phyloP scores from a whole-genome alignment of 164 flowering plant species.

The Litsea cubeba region DNA sequence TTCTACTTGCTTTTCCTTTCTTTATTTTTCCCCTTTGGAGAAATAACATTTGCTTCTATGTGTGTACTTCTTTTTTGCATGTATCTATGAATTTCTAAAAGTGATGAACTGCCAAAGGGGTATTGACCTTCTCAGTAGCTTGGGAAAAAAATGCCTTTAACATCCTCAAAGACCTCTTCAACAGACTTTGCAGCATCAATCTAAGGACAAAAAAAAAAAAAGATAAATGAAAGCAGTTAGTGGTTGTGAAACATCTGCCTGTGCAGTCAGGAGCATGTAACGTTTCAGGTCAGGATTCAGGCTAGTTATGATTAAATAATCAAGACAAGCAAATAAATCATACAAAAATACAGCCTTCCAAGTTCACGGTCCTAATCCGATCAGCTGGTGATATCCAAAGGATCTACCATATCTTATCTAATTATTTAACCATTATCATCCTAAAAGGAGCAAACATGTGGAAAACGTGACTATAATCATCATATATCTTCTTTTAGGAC shows the following conservation, averaged over 20 bases:
- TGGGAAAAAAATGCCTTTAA: slow-evolving; percentile 54
- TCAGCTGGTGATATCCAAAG: neutral
- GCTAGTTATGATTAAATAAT: neutral
- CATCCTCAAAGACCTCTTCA: slow-evolving; percentile 63
- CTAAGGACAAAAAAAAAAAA: slow-evolving; percentile 20
- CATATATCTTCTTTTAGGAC: neutral
- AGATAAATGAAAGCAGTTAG: neutral
- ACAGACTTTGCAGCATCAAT: slow-evolving; percentile 73
- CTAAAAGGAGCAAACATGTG: too few relatives aligned
- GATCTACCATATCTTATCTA: neutral
- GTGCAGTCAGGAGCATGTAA: neutral
- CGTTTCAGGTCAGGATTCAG: neutral
- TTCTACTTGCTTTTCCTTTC: too few relatives aligned
- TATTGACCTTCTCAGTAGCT: neutral
- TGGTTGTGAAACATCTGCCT: neutral
- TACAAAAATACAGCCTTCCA: neutral
- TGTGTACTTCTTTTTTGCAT: too few relatives aligned
- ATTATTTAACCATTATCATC: too few relatives aligned
- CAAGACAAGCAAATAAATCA: neutral
- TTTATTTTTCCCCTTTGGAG: too few relatives aligned
- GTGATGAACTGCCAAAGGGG: neutral
- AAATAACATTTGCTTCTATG: too few relatives aligned
- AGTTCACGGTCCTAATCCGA: neutral
- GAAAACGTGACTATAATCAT: too few relatives aligned
- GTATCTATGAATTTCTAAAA: neutral